Base-by-base conservation (phyloP, 371 early-diverging fungal genomes). In the Coemansia sp. region DNA sequence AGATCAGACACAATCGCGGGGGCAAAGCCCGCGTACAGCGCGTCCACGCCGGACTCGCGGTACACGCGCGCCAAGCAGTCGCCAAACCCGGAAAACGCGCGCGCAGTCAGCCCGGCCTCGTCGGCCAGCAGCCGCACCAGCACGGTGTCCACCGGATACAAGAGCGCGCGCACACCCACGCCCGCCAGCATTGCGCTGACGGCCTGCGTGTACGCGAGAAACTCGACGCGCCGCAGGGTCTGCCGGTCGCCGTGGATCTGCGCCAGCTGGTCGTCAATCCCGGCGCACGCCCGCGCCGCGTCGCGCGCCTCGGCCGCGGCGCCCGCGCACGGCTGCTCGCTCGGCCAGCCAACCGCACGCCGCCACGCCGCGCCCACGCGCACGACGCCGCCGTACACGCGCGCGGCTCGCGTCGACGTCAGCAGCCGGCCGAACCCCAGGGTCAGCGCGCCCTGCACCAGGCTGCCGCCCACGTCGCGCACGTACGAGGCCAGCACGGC, bases 51-150 rank as follows among this genome's bases (percentile, higher is more conserved):
- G 13, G 20, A 4, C 6, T 51, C 38, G 1, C 55, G 9, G 26
- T 41, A 63, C 14, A 39, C 26, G 13, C 59, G 45, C 4, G 3
- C 11, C 9, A 67, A 39, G 52, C 72, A 72, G 34, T 57, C 55
- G 34, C 59, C 51, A 49, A 72, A 67, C 10, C 72, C 72, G 1
- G 51, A 35, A 51, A 59, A 72, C 6, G 38, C 68, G 26, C 40
- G n/a, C 31, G 34, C 2, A 1, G 72, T 72, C 30, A 72, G 49
- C n/a, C 68, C 72, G 2, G 68, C 54, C 60, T 72, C 68, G 32
- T 72, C 72, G 3, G 68, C 72, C 60, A 72, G 47, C 59, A 72
- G 57, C 0, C 72, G 55, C 38, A 72, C 38, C 2, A 63, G 9
- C 2, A 67, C 34, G n/a, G 72, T 4, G 54, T 63, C 64, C 16